These are phyloP conservation scores for Kentomonas sorsogonicus DNA, from an alignment of 208 protist species.

Conservation along the genomic window DNA sequence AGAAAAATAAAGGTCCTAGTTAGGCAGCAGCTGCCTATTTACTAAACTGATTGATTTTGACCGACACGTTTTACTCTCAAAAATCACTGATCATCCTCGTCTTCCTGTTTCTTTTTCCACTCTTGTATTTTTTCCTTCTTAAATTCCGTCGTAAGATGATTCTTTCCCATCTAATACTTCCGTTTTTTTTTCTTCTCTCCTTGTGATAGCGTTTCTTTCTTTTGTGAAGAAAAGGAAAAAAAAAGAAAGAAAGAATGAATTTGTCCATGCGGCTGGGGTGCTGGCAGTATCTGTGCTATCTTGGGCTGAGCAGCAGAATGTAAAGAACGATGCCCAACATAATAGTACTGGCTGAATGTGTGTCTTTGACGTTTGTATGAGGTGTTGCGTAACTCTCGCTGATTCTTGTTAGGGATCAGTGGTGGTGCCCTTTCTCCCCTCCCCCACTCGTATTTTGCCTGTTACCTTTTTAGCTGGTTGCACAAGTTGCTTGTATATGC, in stretches of 20 bases:
- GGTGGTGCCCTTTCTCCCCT: too few species aligned
- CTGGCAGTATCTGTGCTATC: background rate
- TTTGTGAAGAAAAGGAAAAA: background rate
- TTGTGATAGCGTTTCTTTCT: background rate
- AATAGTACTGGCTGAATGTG: background rate
- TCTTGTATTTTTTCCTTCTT: too few species aligned
- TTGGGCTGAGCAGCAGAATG: background rate
- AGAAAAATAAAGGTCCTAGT: too few species aligned
- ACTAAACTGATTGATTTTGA: too few species aligned
- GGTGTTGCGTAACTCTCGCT: too few species aligned
- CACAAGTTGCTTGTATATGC: too few species aligned
- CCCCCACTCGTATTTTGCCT: too few species aligned
- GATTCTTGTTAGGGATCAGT: too few species aligned
- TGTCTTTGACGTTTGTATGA: too few species aligned
- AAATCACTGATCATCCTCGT: background rate
- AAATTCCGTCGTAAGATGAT: slow-evolving; percentile 1
- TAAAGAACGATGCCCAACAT: background rate
- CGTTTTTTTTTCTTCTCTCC: background rate
- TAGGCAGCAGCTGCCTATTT: too few species aligned
- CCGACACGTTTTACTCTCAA: too few species aligned
- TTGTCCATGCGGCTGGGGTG: background rate
- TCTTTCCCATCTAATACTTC: background rate
- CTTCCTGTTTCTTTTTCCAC: background rate
- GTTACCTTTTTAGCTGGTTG: too few species aligned
- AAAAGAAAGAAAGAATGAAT: background rate